Percentiles rank a stretch among this genome's conserved stretches.
Conservation (phyloP, 2,329 filamentous ascomycete genomes). For the Camptophora hylomeconis region DNA sequence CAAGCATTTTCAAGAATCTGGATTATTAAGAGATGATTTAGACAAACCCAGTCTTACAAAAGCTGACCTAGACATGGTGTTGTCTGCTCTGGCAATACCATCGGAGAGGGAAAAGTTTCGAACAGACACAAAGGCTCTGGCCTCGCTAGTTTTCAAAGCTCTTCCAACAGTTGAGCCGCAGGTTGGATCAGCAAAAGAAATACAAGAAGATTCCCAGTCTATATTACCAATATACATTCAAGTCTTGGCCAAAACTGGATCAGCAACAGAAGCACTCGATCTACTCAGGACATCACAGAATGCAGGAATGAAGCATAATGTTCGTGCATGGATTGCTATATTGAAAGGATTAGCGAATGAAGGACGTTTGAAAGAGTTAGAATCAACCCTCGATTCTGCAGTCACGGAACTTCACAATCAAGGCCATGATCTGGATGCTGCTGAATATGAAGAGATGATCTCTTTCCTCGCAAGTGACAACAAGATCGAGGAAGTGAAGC, state of each 20-base stretch:
- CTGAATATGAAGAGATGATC: conserved; percentile 40
- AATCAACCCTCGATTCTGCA: too few species aligned
- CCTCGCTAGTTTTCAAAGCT: conserved; percentile 9
- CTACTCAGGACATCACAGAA: conserved; percentile 31
- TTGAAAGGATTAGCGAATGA: conserved; percentile 38
- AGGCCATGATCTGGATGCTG: conserved; percentile 25
- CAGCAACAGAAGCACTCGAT: conserved; percentile 39
- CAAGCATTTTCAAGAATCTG: conserved; percentile 39
- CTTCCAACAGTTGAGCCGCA: conserved; percentile 20
- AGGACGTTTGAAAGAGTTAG: conserved; percentile 32
- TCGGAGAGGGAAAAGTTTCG: conserved; percentile 13
- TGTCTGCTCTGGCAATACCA: conserved; percentile 24
- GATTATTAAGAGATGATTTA: conserved; percentile 18
- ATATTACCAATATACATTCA: conserved; percentile 35
- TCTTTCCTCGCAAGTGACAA: conserved; percentile 48
- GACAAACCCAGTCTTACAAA: conserved; percentile 26
- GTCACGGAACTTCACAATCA: too few species aligned
- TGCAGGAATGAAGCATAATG: conserved; percentile 18
- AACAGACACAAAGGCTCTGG: conserved; percentile 12
- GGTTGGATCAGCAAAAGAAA: conserved; percentile 21
- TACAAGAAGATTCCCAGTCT: conserved; percentile 25
- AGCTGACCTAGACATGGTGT: conserved; percentile 27
- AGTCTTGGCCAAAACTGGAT: conserved; percentile 42
- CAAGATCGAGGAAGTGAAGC: conserved; percentile 47
- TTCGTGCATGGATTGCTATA: conserved; percentile 42